Conservation (phyloP, 108 stramenopile species). For the Cyclotella atomus region DNA sequence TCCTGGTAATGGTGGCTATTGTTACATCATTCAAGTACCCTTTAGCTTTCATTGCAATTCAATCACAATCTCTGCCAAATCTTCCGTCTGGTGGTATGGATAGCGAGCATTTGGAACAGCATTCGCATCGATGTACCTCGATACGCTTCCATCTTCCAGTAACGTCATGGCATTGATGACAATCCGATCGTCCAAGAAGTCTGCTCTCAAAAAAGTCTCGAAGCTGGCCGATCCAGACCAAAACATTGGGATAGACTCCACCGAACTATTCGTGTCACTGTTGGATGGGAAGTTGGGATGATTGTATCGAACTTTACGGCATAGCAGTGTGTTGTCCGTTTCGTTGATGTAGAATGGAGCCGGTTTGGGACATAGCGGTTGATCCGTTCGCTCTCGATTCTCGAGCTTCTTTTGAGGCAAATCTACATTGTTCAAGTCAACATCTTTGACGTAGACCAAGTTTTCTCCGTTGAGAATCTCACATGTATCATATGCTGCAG, state of each 20-base stretch:
- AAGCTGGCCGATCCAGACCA: slow-evolving; percentile 52
- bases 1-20: too few relatives aligned
- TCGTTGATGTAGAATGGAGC: slow-evolving; percentile 45
- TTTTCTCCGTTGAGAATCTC: slow-evolving; percentile 42
- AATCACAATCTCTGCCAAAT: slow-evolving; percentile 33
- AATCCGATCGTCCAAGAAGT: slow-evolving; percentile 40
- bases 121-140: slow-evolving; percentile 35
- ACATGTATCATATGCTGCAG: slow-evolving; percentile 46
- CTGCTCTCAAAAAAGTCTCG: slow-evolving; percentile 45
- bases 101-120: slow-evolving; percentile 38
- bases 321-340: slow-evolving; percentile 46
- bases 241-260: slow-evolving; percentile 46
- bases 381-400: slow-evolving; percentile 33
- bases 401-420: slow-evolving; percentile 37
- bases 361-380: slow-evolving; percentile 45
- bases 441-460: slow-evolving; percentile 32
- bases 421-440: slow-evolving; percentile 7
- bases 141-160: slow-evolving; percentile 24
- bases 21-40: too few relatives aligned
- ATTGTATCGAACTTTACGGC: slow-evolving; percentile 37
- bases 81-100: slow-evolving; percentile 36
- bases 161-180: slow-evolving; percentile 46
- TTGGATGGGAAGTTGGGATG: slow-evolving; percentile 39
- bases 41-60: too few relatives aligned
- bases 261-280: slow-evolving; percentile 5